phyloP scores from a whole-genome alignment of 305 asterid genomes.

The Solanum hybrid region DNA sequence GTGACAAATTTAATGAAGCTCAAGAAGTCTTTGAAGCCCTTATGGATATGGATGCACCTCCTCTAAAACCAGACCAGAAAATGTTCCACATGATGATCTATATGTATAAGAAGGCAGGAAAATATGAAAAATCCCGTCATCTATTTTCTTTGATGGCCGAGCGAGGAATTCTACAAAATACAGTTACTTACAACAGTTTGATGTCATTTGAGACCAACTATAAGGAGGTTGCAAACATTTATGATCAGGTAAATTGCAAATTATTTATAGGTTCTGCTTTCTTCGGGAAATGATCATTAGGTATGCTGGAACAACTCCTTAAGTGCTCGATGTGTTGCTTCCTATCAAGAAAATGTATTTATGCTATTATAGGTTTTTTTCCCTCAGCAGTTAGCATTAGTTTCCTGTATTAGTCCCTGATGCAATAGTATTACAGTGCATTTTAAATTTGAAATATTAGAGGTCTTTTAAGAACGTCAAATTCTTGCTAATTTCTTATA shows the following conservation, averaged over 20 bases:
- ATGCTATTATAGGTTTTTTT: neutral
- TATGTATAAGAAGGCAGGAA: conserved; percentile 76
- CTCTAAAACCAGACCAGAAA: conserved; percentile 83
- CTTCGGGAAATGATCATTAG: neutral
- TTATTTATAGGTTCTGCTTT: neutral
- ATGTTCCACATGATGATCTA: conserved; percentile 99
- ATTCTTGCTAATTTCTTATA: neutral
- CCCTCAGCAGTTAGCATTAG: neutral
- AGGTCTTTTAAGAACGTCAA: neutral
- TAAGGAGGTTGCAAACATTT: conserved; percentile 82
- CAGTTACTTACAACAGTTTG: conserved; percentile 90
- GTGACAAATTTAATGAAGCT: conserved; percentile 69
- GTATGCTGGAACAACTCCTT: neutral
- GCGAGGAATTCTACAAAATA: conserved; percentile 51
- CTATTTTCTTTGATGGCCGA: conserved; percentile 62
- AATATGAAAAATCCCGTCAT: conserved; percentile 72
- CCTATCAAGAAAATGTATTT: neutral
- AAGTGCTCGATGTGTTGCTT: neutral
- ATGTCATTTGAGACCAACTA: conserved; percentile 87
- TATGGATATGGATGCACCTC: conserved; percentile 45
- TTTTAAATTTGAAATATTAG: neutral
- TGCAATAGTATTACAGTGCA: neutral
- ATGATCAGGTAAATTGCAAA: conserved; percentile 65
- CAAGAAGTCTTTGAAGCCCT: conserved; percentile 76
- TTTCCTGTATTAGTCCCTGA: neutral